These are phyloP conservation scores for Dendrobium huoshanense DNA, from an alignment of 106 monocot species.

Conservation along the genomic window DNA sequence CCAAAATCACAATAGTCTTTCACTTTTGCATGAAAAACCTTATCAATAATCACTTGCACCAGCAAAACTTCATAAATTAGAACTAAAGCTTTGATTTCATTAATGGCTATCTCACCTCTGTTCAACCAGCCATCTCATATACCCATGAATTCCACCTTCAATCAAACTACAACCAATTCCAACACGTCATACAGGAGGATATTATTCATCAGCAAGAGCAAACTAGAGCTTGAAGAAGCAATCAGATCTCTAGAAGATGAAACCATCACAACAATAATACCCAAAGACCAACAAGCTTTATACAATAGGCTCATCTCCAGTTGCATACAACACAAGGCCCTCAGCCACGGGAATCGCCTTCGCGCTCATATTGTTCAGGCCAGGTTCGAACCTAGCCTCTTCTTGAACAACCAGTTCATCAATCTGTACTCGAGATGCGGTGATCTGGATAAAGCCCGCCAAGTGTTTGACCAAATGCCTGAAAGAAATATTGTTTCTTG, in stretches of 20 bases:
- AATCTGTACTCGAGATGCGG: conserved; percentile 27
- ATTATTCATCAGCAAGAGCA: not conserved
- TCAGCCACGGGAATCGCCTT: conserved; percentile 22
- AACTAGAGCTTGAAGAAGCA: conserved; percentile 10
- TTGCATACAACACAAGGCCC: conserved; percentile 27
- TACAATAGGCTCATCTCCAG: conserved; percentile 33
- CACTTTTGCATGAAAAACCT: not conserved
- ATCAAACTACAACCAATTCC: not conserved
- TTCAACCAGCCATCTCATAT: not conserved
- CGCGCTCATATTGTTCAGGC: conserved; percentile 17
- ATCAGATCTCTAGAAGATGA: conserved; percentile 16
- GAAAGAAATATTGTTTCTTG: conserved; percentile 32
- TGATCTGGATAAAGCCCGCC: conserved; percentile 20
- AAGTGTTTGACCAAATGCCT: conserved; percentile 39
- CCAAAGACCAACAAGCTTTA: conserved; percentile 7
- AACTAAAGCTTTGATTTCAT: not conserved
- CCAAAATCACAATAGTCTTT: not conserved
- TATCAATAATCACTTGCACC: not conserved
- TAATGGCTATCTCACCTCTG: not conserved
- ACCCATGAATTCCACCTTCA: not conserved
- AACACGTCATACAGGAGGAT: not conserved
- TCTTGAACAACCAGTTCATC: conserved; percentile 46
- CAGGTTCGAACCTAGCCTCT: conserved; percentile 21
- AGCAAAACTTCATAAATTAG: not conserved
- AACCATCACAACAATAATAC: not conserved